These are phyloP conservation scores for Ustilago lituana DNA, from an alignment of 1,284 basidiomycete genomes.

Conservation along the genomic window DNA sequence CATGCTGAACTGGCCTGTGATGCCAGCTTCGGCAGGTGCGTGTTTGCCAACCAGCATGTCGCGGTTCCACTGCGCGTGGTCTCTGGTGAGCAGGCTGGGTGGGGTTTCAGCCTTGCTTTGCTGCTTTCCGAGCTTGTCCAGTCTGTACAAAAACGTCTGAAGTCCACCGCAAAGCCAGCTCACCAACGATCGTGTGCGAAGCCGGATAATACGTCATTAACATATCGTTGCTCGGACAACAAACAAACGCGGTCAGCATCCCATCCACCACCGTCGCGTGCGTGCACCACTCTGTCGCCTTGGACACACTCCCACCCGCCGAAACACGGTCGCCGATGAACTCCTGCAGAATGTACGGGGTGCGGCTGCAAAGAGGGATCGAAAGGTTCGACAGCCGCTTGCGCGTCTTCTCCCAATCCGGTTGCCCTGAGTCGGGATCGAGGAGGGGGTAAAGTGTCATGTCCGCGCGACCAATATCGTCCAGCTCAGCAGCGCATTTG, in stretches of 20 bases:
- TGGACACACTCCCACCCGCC: background rate
- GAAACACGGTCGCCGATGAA: conserved; percentile 62
- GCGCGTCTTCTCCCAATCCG: conserved; percentile 48
- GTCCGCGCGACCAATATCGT: conserved; percentile 68
- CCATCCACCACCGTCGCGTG: conserved; percentile 69
- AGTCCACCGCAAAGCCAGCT: conserved; percentile 67
- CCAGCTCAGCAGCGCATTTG: conserved; percentile 67
- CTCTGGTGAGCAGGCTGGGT: background rate
- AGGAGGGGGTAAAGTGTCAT: conserved; percentile 68
- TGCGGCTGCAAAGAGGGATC: conserved; percentile 49
- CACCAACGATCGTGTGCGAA: conserved; percentile 62
- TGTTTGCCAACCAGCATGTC: conserved; percentile 28
- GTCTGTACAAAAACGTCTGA: conserved; percentile 63
- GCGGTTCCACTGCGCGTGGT: conserved; percentile 19
- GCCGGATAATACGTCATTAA: conserved; percentile 69
- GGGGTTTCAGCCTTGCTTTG: too few species aligned
- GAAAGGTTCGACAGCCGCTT: conserved; percentile 31
- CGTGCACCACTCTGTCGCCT: conserved; percentile 68
- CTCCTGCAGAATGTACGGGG: conserved; percentile 64
- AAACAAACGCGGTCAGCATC: conserved; percentile 68
- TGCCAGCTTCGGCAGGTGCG: conserved; percentile 28
- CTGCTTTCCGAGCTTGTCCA: conserved; percentile 46
- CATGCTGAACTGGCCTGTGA: conserved; percentile 69
- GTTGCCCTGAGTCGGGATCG: conserved; percentile 2
- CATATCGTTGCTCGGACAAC: conserved; percentile 70